Conservation (phyloP, 768 basidiomycete species). For the Lactarius psammicola region DNA sequence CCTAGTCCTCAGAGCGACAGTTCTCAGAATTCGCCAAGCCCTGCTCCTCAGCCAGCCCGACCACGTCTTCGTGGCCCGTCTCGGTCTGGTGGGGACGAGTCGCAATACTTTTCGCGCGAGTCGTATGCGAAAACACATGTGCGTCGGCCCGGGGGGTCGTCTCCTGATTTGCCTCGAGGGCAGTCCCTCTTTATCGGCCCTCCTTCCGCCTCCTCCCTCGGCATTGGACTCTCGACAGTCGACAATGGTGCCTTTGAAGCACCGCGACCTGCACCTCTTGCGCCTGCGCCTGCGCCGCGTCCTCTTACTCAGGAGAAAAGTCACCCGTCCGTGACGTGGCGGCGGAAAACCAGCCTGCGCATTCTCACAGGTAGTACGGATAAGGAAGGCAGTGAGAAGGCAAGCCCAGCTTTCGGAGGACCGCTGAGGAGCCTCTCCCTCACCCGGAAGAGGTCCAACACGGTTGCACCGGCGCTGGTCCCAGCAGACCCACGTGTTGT, state of each 20-base stretch:
- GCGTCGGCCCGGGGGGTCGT: conserved; percentile 1
- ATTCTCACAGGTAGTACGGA: background rate
- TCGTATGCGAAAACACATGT: background rate
- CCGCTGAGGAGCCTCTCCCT: background rate
- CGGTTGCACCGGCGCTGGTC: background rate
- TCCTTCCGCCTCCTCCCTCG: background rate
- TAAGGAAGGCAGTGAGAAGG: background rate
- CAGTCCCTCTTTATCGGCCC: background rate
- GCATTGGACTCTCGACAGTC: conserved; percentile 11
- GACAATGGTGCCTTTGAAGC: conserved; percentile 25
- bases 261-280: conserved; percentile 18
- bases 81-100: background rate
- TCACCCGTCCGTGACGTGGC: background rate
- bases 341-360: background rate
- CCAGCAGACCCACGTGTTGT: background rate
- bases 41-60: background rate
- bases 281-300: conserved; percentile 1
- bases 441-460: background rate
- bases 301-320: background rate
- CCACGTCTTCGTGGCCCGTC: background rate
- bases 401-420: background rate
- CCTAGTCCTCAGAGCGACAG: background rate
- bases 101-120: conserved; percentile 1
- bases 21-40: background rate
- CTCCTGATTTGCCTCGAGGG: conserved; percentile 6